Evolutionary conservation across 768 basidiomycete genomes (phyloP).

Genomic region (Saitozyma podzolica): DNA sequence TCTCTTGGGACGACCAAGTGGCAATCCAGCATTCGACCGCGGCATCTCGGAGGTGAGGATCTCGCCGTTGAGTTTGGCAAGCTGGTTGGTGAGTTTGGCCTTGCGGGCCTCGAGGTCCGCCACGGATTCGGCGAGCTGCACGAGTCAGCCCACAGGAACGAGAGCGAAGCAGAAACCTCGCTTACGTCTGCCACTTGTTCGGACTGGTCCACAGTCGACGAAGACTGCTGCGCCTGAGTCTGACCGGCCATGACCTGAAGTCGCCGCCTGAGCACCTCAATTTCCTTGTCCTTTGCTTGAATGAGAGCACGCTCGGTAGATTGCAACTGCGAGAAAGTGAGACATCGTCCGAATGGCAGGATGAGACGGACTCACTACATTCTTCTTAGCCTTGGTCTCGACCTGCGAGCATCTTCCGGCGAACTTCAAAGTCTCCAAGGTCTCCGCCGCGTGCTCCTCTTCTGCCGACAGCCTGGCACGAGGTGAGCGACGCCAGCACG

Average conservation of each 20-base stretch:
- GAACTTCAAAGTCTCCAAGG: slow-evolving; percentile 53
- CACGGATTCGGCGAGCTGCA: slow-evolving; percentile 44
- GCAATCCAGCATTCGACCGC: slow-evolving; percentile 22
- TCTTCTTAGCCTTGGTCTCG: slow-evolving; percentile 52
- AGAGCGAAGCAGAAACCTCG: not conserved
- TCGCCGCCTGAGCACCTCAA: slow-evolving; percentile 44
- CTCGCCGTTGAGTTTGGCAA: slow-evolving; percentile 48
- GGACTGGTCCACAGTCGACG: not conserved
- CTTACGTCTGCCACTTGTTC: slow-evolving; percentile 5
- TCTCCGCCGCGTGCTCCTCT: slow-evolving; percentile 49
- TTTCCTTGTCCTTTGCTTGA: slow-evolving; percentile 50
- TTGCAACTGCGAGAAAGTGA: slow-evolving; percentile 27
- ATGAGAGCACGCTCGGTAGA: slow-evolving; percentile 49
- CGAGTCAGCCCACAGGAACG: not conserved
- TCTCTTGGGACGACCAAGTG: slow-evolving; percentile 31
- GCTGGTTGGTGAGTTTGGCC: slow-evolving; percentile 33
- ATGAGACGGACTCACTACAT: slow-evolving; percentile 34
- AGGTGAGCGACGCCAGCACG: no score
- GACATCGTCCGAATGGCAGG: not conserved
- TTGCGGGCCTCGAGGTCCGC: slow-evolving; percentile 47
- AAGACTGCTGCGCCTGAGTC: slow-evolving; percentile 1
- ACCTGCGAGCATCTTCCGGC: slow-evolving; percentile 52
- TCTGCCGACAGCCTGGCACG: slow-evolving; percentile 42
- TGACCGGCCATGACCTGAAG: slow-evolving; percentile 24
- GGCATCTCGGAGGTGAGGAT: slow-evolving; percentile 43